Percentiles rank a stretch among this genome's conserved stretches.
These are phyloP conservation scores for Plenodomus lindquistii DNA, from an alignment of 2,329 filamentous ascomycete genomes.

Conservation along the genomic window DNA sequence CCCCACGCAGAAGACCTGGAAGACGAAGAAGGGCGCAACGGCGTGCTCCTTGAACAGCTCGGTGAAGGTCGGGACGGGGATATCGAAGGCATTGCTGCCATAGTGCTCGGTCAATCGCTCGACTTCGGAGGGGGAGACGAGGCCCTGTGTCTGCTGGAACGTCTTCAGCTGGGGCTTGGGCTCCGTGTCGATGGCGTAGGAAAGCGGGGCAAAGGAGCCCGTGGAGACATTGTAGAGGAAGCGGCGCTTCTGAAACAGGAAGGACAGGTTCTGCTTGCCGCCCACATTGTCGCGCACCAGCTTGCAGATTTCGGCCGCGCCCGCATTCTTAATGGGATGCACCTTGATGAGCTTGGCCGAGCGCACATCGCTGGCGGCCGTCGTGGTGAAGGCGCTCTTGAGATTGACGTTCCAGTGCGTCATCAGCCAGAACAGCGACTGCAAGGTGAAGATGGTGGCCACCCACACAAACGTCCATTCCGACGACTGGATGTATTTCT, in stretches of 20 bases:
- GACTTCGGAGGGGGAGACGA: conserved; percentile 74
- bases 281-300: conserved; percentile 76
- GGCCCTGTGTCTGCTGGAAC: conserved; percentile 80
- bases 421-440: conserved; percentile 89
- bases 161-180: conserved; percentile 77
- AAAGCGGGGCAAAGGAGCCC: conserved; percentile 78
- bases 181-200: conserved; percentile 81
- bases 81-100: conserved; percentile 94
- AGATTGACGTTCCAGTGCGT: conserved; percentile 97
- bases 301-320: conserved; percentile 82
- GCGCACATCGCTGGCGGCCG: conserved; percentile 68
- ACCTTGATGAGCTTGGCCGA: conserved; percentile 89
- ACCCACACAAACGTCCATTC: conserved; percentile 99
- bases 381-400: conserved; percentile 78
- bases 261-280: conserved; percentile 78
- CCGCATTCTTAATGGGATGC: conserved; percentile 85
- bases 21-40: conserved; percentile 98
- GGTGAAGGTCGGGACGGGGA: conserved; percentile 91
- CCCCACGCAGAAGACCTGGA: conserved; percentile 97
- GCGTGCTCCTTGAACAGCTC: conserved; percentile 98
- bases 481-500: conserved; percentile 86
- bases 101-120: conserved; percentile 86
- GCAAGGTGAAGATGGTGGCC: conserved; percentile 82
- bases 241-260: conserved; percentile 96
- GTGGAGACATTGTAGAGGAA: conserved; percentile 79